Percentiles rank a stretch among this genome's conserved stretches.
Conservation (phyloP, 306 rosid species). For the Lathyrus aphaca region DNA sequence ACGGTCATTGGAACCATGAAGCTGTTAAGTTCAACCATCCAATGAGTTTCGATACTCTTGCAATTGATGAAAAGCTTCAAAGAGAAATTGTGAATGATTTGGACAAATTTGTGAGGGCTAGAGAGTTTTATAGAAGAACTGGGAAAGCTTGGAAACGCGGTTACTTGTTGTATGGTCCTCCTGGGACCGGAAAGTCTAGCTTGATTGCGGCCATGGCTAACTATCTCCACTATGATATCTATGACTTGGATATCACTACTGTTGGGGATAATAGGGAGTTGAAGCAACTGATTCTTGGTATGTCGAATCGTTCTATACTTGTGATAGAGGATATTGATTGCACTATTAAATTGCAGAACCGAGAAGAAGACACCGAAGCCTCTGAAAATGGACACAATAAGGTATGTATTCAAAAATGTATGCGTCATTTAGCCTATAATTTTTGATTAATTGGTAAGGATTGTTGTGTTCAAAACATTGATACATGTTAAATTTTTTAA, state of each 20-base stretch:
- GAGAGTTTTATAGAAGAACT: constrained; percentile 45
- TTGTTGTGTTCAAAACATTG: too few species aligned
- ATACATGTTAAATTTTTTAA: too few species aligned
- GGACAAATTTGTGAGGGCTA: constrained; percentile 46
- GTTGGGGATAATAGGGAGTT: constrained; percentile 2
- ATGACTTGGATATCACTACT: constrained; percentile 55
- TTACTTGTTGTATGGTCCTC: constrained; percentile 60
- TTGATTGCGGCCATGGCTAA: constrained; percentile 63
- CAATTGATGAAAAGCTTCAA: constrained; percentile 48
- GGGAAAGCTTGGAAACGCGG: constrained; percentile 70
- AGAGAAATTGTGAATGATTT: constrained; percentile 48
- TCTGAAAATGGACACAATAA: constrained; percentile 17
- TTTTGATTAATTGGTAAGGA: too few species aligned
- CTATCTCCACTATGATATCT: constrained; percentile 56
- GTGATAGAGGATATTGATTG: constrained; percentile 67
- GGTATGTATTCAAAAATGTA: background rate
- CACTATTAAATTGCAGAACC: constrained; percentile 43
- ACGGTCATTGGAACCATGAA: background rate
- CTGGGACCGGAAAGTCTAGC: constrained; percentile 67
- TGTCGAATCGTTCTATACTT: constrained; percentile 53
- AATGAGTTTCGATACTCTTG: constrained; percentile 49
- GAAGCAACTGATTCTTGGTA: constrained; percentile 43
- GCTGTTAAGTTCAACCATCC: constrained; percentile 46
- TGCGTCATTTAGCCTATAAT: background rate
- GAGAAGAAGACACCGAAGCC: constrained; percentile 31